Conservation (phyloP, 1,139 yeast species). For the Diutina sp. region DNA sequence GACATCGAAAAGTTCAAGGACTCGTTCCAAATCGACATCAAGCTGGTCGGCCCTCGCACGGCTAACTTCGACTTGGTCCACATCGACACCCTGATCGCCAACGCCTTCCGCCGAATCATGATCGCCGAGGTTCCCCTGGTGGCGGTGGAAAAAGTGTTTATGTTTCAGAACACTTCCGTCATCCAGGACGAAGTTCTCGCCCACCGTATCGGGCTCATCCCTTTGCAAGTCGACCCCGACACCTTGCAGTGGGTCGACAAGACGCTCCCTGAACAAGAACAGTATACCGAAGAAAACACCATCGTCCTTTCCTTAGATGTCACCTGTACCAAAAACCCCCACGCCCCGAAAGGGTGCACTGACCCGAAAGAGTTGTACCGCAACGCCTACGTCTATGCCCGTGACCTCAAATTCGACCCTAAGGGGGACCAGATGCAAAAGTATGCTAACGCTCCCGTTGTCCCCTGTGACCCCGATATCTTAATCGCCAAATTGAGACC, state of each 20-base stretch:
- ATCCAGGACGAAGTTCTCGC: constrained; percentile 96
- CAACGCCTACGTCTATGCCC: constrained; percentile 79
- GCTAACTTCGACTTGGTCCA: constrained; percentile 83
- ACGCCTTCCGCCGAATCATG: constrained; percentile 96
- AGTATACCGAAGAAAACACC: constrained; percentile 79
- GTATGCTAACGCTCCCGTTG: constrained; percentile 58
- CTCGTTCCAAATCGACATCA: constrained; percentile 56
- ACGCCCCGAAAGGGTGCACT: constrained; percentile 67
- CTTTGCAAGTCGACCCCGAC: constrained; percentile 90
- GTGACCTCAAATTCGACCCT: constrained; percentile 81
- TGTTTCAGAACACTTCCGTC: constrained; percentile 89
- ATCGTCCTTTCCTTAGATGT: constrained; percentile 73
- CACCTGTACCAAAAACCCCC: constrained; percentile 72
- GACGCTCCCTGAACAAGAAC: constrained; percentile 48
- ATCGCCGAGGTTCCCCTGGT: constrained; percentile 92
- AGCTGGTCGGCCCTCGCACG: constrained; percentile 49
- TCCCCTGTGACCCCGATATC: constrained; percentile 77
- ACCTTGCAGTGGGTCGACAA: constrained; percentile 64
- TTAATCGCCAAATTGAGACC: constrained; percentile 88
- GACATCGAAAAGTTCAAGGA: constrained; percentile 68
- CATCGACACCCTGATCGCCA: constrained; percentile 84
- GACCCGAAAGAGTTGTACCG: constrained; percentile 76
- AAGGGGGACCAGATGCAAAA: constrained; percentile 74
- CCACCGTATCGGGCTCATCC: constrained; percentile 86
- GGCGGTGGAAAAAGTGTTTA: constrained; percentile 84